Evolutionary conservation across 441 rosid genomes (phyloP).

Genomic region (Corymbia calophylla): DNA sequence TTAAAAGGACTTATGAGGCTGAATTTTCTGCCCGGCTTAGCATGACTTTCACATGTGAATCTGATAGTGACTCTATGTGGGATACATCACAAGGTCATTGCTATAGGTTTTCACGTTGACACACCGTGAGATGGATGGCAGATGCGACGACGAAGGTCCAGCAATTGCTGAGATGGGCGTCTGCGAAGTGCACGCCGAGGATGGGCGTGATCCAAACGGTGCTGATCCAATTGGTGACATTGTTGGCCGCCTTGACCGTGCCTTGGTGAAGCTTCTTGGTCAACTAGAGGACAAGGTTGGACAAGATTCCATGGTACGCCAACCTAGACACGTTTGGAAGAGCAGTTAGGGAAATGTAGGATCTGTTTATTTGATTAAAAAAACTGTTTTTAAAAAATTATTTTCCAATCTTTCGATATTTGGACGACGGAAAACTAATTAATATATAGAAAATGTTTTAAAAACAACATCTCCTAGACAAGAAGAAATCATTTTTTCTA

Average conservation of each 20-base stretch:
- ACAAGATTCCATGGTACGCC: neutral
- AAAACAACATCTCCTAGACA: too few species aligned
- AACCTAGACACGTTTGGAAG: neutral
- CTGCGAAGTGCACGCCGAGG: neutral
- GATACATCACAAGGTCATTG: neutral
- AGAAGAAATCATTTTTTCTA: too few species aligned
- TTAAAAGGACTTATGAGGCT: neutral
- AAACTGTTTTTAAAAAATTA: too few species aligned
- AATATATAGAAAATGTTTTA: too few species aligned
- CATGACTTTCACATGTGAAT: neutral
- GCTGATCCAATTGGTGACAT: neutral
- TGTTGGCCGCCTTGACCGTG: neutral
- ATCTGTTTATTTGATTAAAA: neutral
- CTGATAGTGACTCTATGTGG: neutral
- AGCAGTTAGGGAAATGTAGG: neutral
- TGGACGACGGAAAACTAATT: too few species aligned
- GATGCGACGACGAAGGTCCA: neutral
- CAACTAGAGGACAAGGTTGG: neutral
- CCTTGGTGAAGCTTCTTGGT: neutral
- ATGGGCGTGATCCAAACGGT: neutral
- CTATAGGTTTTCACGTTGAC: neutral
- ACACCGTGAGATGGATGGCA: neutral
- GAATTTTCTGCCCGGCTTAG: neutral
- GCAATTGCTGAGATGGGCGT: neutral
- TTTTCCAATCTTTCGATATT: too few species aligned